Conservation (phyloP, 176 grass and related monocot genomes). For the Aegilops bicornis region DNA sequence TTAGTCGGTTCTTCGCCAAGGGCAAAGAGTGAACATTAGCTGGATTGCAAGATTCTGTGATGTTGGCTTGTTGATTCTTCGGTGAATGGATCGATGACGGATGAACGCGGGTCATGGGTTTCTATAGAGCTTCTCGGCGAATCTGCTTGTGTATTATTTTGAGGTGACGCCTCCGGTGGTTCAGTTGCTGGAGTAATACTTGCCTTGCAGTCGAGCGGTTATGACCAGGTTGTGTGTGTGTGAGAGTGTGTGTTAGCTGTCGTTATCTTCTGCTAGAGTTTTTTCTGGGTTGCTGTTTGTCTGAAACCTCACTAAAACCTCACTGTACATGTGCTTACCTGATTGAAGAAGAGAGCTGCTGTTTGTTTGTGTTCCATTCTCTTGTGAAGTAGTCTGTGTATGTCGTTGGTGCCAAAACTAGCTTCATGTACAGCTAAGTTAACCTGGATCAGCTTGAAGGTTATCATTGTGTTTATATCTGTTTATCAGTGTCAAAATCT, state of each 20-base stretch:
- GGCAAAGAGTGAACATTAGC: conserved; percentile 55
- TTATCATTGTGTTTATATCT: neutral
- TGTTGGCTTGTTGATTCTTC: conserved; percentile 26
- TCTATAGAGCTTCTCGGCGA: conserved; percentile 31
- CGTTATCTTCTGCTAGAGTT: conserved; percentile 29
- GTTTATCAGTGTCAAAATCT: neutral
- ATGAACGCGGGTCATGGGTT: conserved; percentile 15
- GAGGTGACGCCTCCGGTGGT: conserved; percentile 38
- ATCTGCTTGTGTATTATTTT: conserved; percentile 46
- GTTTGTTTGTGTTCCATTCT: conserved; percentile 41
- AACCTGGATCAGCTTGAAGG: conserved; percentile 19
- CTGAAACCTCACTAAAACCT: conserved; percentile 60
- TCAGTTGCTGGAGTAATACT: conserved; percentile 47
- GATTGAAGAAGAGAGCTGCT: conserved; percentile 33
- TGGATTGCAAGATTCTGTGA: conserved; percentile 1
- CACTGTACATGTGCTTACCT: conserved; percentile 71
- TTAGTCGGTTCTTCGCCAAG: conserved; percentile 91
- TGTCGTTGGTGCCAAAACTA: conserved; percentile 13
- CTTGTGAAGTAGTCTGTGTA: conserved; percentile 28
- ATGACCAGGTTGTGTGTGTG: conserved; percentile 23
- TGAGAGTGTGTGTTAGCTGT: conserved; percentile 29
- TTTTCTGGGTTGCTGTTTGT: conserved; percentile 45
- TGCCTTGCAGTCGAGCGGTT: conserved; percentile 41
- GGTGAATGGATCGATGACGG: neutral
- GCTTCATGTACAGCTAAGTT: conserved; percentile 47